phyloP scores from a whole-genome alignment of 108 stramenopile genomes.

The Fistulifera pelliculosa region DNA sequence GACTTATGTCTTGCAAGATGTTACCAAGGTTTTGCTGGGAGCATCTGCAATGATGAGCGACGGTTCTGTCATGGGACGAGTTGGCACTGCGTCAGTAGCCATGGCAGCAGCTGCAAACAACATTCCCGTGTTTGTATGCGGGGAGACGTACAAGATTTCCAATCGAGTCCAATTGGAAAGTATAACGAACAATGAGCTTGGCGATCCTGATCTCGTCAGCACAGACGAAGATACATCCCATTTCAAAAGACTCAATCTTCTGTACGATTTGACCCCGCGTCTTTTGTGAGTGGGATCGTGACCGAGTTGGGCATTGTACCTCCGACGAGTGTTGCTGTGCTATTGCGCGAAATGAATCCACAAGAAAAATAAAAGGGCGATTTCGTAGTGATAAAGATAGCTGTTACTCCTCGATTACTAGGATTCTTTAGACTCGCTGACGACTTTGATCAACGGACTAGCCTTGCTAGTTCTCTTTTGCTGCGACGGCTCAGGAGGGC shows the following conservation, averaged over 20 bases:
- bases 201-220: constrained; percentile 46
- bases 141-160: constrained; percentile 99
- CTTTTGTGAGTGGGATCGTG: constrained; percentile 91
- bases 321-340: constrained; percentile 91
- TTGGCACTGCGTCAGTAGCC: constrained; percentile 94
- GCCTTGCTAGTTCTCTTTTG: not conserved
- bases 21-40: constrained; percentile 96
- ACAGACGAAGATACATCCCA: not conserved
- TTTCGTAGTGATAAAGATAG: not conserved
- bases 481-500: not conserved
- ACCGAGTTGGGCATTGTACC: constrained; percentile 98
- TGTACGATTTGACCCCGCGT: constrained; percentile 96
- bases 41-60: constrained; percentile 94
- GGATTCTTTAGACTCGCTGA: not conserved
- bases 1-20: constrained; percentile 91
- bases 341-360: constrained; percentile 90
- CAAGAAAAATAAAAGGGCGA: constrained; percentile 12
- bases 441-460: not conserved
- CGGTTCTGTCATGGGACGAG: constrained; percentile 84
- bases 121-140: constrained; percentile 92
- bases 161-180: constrained; percentile 94
- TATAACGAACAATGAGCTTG: constrained; percentile 94
- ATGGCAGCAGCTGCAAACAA: constrained; percentile 77
- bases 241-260: constrained; percentile 69
- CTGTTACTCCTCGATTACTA: not conserved